Percentiles rank a stretch among this genome's conserved stretches.
Evolutionary conservation across 2,329 filamentous ascomycete genomes (phyloP).

Genomic region (Coniochaeta ligniaria): DNA sequence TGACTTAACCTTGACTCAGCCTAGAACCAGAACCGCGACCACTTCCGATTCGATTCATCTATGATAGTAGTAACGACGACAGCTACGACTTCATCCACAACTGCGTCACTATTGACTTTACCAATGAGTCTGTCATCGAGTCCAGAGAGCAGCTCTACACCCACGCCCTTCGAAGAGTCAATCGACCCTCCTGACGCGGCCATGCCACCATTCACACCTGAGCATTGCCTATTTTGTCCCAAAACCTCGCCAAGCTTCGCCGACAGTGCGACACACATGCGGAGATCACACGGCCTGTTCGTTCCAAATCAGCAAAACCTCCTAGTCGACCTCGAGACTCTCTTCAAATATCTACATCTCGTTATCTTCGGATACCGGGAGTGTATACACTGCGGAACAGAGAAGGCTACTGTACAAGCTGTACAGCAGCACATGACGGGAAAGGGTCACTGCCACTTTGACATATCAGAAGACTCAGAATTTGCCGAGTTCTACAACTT

Average conservation of each 20-base stretch:
- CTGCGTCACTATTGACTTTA: background rate
- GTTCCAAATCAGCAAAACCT: slow-evolving; percentile 31
- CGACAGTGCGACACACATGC: slow-evolving; percentile 39
- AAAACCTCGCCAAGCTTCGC: slow-evolving; percentile 19
- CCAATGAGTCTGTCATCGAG: background rate
- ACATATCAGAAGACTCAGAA: slow-evolving; percentile 27
- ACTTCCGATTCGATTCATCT: background rate
- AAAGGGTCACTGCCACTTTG: slow-evolving; percentile 39
- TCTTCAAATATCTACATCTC: slow-evolving; percentile 40
- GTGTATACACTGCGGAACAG: slow-evolving; percentile 42
- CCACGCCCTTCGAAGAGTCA: background rate
- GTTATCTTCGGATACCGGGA: slow-evolving; percentile 40
- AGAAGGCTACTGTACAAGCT: slow-evolving; percentile 31
- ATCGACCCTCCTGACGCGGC: background rate
- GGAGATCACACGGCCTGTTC: slow-evolving; percentile 35
- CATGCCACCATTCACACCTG: slow-evolving; percentile 14
- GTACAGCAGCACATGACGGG: slow-evolving; percentile 43
- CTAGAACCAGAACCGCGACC: background rate
- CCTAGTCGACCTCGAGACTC: slow-evolving; percentile 35
- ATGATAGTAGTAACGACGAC: background rate
- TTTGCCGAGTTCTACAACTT: slow-evolving; percentile 33
- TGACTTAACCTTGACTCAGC: too few relatives aligned
- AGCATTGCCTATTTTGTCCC: slow-evolving; percentile 36
- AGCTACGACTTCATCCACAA: background rate
- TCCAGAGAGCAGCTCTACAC: background rate